These are phyloP conservation scores for Verticillium tricorpus DNA, from an alignment of 2,329 filamentous ascomycete species.

Conservation along the genomic window DNA sequence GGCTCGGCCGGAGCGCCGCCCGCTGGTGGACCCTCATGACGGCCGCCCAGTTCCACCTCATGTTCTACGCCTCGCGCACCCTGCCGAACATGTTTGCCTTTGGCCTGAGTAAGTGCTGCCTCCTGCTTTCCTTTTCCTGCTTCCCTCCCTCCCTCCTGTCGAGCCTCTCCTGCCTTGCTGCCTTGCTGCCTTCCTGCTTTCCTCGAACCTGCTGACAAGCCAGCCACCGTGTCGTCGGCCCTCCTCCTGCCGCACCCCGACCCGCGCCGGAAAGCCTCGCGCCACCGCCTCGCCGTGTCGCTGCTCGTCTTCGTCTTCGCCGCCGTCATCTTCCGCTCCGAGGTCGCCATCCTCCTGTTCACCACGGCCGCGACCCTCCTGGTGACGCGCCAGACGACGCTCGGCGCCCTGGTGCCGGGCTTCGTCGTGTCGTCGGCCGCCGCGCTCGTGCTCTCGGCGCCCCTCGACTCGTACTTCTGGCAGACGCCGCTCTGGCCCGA, in stretches of 20 bases:
- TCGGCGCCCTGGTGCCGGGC: constrained; percentile 57
- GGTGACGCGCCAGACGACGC: constrained; percentile 44
- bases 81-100: constrained; percentile 98
- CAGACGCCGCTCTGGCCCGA: constrained; percentile 86
- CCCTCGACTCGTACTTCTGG: constrained; percentile 92
- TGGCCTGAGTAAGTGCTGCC: constrained; percentile 65
- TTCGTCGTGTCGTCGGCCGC: constrained; percentile 61
- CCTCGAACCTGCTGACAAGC: not conserved
- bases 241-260: constrained; percentile 33
- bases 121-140: too few species aligned
- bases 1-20: constrained; percentile 64
- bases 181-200: too few species aligned
- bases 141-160: too few species aligned
- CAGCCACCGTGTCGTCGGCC: constrained; percentile 62
- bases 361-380: constrained; percentile 64
- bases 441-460: constrained; percentile 65
- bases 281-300: constrained; percentile 62
- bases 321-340: constrained; percentile 82
- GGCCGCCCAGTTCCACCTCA: constrained; percentile 82
- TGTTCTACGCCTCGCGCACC: constrained; percentile 88
- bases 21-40: constrained; percentile 79
- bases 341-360: constrained; percentile 76
- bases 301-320: constrained; percentile 79
- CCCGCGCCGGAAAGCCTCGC: constrained; percentile 24
- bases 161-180: too few species aligned